These are phyloP conservation scores for Cladosporium sphaerospermum DNA, from an alignment of 2,329 filamentous ascomycete genomes.

Conservation along the genomic window DNA sequence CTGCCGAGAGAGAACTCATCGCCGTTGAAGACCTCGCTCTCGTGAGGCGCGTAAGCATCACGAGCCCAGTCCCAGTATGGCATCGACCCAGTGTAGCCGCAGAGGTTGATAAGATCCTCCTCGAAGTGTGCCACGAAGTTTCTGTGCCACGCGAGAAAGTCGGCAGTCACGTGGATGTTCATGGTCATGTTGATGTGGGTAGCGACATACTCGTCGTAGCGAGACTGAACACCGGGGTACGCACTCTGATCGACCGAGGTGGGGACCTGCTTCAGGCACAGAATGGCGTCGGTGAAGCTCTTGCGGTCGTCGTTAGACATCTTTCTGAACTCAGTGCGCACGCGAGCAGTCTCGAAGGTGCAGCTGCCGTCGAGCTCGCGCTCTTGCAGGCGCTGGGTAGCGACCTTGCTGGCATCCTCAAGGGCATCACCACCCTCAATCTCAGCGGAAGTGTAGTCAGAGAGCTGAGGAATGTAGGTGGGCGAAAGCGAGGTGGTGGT, in stretches of 20 bases:
- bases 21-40: constrained; percentile 50
- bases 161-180: constrained; percentile 18
- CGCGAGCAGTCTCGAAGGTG: constrained; percentile 13
- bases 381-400: constrained; percentile 1
- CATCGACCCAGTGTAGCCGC: constrained; percentile 33
- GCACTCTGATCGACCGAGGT: neutral
- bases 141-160: constrained; percentile 34
- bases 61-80: constrained; percentile 49
- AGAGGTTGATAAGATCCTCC: constrained; percentile 31
- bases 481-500: neutral
- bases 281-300: constrained; percentile 13
- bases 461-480: constrained; percentile 1
- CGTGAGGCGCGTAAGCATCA: constrained; percentile 34
- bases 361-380: constrained; percentile 2
- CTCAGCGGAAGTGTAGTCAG: neutral
- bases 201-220: constrained; percentile 20
- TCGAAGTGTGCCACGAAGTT: constrained; percentile 35
- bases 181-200: constrained; percentile 16
- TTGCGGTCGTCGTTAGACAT: constrained; percentile 14
- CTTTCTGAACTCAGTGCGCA: constrained; percentile 11
- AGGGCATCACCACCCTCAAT: constrained; percentile 4
- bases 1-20: constrained; percentile 35
- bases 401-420: neutral
- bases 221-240: constrained; percentile 14
- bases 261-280: constrained; percentile 16